Base-by-base conservation (phyloP, 306 rosid species). In the Chamaecrista fasciculata region DNA sequence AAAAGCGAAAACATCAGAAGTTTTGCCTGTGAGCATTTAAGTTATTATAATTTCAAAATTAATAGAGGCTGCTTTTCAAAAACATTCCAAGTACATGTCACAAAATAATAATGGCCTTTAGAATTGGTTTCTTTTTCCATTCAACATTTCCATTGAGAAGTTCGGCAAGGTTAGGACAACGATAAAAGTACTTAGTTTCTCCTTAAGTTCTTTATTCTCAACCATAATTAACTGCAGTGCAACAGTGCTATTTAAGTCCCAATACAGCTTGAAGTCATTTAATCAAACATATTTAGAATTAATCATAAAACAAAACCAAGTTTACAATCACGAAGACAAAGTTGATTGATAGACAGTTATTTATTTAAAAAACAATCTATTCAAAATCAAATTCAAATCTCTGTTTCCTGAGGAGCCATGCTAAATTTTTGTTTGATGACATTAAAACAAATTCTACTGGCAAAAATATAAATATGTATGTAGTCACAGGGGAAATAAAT, bases 321-420 rank as follows among this genome's bases (percentile, higher is more conserved):
- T 58, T 24, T 36, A 58, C 68, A 62, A 67, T 40, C 46, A 66
- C 9, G 6, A 37, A 43, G 11, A 48, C 51, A 40, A 50, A 50
- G 57, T 18, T 18, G 23, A 59, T 25, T 57, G 33, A 70, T 15
- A n/a, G 39, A 23, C 6, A 52, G 50, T 14, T 18, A 31, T 52
- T 55, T 15, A 34, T 34, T 4, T 29, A 79, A 43, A 66, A 16
- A 63, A 42, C 11, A 65, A 52, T n/a, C 14, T 51, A 60, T 0
- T 29, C 12, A 31, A 37, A 73, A 68, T 0, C 11, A 60, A 51
- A 60, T 7, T 29, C 66, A 60, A 46, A 29, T 53, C 25, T 46
- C 39, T 39, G 40, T 25, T 43, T 33, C 4, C 36, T 33, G 4
- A 1, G 36, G 36, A 33, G 4, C 6, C 36, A 33, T 33, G 36